phyloP scores from a whole-genome alignment of 164 flowering plant species.

The Warburgia ugandensis region DNA sequence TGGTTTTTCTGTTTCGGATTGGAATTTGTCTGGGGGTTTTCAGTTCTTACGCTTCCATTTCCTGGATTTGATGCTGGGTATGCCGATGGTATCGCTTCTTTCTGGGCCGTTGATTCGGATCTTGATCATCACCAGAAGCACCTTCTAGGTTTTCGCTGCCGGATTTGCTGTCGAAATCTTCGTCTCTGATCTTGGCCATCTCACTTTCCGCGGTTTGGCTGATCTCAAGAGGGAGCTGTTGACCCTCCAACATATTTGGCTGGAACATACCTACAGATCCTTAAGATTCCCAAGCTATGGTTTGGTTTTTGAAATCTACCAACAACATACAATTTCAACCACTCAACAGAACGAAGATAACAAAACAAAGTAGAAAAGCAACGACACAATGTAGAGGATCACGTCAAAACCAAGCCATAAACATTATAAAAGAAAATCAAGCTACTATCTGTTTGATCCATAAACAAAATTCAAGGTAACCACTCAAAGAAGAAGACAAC shows the following conservation, averaged over 20 bases:
- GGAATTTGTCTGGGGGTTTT: no score
- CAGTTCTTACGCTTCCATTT: slow-evolving; percentile 87
- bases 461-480: no score
- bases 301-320: no score
- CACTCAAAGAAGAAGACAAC: no score
- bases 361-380: not conserved
- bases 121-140: slow-evolving; percentile 61
- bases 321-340: no score
- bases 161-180: slow-evolving; percentile 74
- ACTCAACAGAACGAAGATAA: slow-evolving; percentile 4
- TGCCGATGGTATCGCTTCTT: slow-evolving; percentile 93
- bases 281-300: slow-evolving; percentile 23
- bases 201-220: slow-evolving; percentile 40
- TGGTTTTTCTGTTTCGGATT: no score
- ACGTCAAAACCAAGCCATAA: not conserved
- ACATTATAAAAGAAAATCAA: not conserved
- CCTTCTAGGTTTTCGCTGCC: slow-evolving; percentile 72
- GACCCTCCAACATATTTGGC: slow-evolving; percentile 55
- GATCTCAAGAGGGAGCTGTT: slow-evolving; percentile 34
- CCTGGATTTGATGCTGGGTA: slow-evolving; percentile 90
- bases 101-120: slow-evolving; percentile 35
- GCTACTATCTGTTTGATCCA: no score
- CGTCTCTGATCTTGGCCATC: slow-evolving; percentile 38
- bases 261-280: slow-evolving; percentile 52
- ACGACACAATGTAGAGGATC: not conserved